Percentiles rank a stretch among this genome's conserved stretches.
These are phyloP conservation scores for Strobilomyces echinocephalus DNA, from an alignment of 768 basidiomycete species.

Conservation along the genomic window DNA sequence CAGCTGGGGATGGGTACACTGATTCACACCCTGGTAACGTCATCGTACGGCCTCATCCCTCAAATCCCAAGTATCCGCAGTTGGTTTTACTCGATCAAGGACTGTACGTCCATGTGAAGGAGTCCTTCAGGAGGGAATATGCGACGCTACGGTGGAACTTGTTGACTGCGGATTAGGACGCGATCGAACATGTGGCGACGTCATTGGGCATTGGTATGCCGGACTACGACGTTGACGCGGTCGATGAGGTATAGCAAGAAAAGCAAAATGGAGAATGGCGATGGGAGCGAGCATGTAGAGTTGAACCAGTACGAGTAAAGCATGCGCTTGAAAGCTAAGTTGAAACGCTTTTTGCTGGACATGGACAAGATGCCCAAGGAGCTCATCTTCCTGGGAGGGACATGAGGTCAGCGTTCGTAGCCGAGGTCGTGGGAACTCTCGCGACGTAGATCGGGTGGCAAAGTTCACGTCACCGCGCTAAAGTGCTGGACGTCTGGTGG, in stretches of 20 bases:
- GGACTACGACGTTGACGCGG: constrained; percentile 63
- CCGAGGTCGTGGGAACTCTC: too few species aligned
- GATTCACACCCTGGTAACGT: constrained; percentile 79
- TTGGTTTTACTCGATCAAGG: constrained; percentile 91
- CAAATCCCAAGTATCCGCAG: constrained; percentile 38
- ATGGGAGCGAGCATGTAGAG: constrained; percentile 12
- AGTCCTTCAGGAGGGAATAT: constrained; percentile 71
- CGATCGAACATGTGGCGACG: constrained; percentile 46
- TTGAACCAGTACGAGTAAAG: constrained; percentile 67
- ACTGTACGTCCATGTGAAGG: constrained; percentile 70
- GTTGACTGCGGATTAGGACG: constrained; percentile 49
- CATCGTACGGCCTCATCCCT: constrained; percentile 50
- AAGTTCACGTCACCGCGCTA: too few species aligned
- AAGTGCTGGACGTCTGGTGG: too few species aligned
- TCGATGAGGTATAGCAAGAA: constrained; percentile 41
- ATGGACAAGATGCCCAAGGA: constrained; percentile 78
- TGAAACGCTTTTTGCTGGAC: constrained; percentile 64
- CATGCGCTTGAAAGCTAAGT: constrained; percentile 58
- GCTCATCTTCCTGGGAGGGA: constrained; percentile 70
- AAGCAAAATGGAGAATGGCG: background rate
- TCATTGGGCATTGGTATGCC: constrained; percentile 69
- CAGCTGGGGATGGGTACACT: constrained; percentile 86
- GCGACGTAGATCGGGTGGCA: too few species aligned
- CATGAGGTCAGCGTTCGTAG: constrained; percentile 53
- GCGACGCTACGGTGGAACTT: constrained; percentile 71